Conservation (phyloP, 306 rosid species). For the Urtica urens region DNA sequence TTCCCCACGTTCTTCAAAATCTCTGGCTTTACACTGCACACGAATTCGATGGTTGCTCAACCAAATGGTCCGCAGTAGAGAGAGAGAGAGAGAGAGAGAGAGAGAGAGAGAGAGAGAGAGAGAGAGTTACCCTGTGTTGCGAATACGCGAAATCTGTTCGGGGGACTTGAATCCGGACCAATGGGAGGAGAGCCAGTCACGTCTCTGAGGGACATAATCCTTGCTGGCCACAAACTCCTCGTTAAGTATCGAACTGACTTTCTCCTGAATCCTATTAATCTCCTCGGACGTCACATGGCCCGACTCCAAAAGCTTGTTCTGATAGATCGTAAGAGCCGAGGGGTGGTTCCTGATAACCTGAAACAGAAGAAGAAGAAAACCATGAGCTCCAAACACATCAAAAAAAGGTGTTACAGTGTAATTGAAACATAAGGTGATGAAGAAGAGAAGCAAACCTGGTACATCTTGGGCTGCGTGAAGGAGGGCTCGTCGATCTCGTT, state of each 20-base stretch:
- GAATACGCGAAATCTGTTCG: conserved; percentile 81
- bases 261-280: conserved; percentile 50
- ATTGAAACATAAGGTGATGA: conserved; percentile 7
- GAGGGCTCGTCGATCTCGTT: conserved; percentile 97
- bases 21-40: conserved; percentile 74
- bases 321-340: conserved; percentile 73
- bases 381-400: conserved; percentile 1
- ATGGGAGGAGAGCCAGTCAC: conserved; percentile 97
- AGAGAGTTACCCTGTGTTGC: conserved; percentile 89
- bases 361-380: conserved; percentile 13
- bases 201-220: conserved; percentile 75
- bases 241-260: conserved; percentile 63
- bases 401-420: no score
- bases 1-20: conserved; percentile 84
- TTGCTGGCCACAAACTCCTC: conserved; percentile 88
- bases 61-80: no score
- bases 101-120: no score
- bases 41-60: no score
- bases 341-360: conserved; percentile 82
- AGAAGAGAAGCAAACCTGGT: conserved; percentile 51
- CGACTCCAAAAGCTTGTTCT: conserved; percentile 66
- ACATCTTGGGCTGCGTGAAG: conserved; percentile 96
- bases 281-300: conserved; percentile 63
- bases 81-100: no score
- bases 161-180: conserved; percentile 97